phyloP scores from a whole-genome alignment of 2,329 filamentous ascomycete species.

The Hymenoscyphus albidus region DNA sequence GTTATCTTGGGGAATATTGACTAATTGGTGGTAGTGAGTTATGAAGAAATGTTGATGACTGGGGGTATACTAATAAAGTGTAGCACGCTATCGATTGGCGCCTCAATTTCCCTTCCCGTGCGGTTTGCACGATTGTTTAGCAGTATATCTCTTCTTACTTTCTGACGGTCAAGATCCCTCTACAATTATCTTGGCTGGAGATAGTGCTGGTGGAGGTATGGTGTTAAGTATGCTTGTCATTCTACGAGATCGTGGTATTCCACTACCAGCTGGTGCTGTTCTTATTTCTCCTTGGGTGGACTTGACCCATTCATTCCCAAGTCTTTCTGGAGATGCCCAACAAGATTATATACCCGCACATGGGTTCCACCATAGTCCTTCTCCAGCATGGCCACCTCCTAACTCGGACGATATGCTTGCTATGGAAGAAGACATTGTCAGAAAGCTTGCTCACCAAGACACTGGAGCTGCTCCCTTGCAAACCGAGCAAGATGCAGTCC shows the following conservation, averaged over 20 bases:
- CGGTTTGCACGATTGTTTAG: slow-evolving; percentile 82
- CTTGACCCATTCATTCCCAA: slow-evolving; percentile 91
- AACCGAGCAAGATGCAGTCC: slow-evolving; percentile 37
- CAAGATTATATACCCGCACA: slow-evolving; percentile 84
- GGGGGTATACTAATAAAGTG: slow-evolving; percentile 15
- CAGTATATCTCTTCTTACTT: slow-evolving; percentile 80
- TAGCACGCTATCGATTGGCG: slow-evolving; percentile 74
- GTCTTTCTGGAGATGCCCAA: slow-evolving; percentile 66
- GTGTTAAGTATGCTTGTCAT: slow-evolving; percentile 71
- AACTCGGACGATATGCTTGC: slow-evolving; percentile 67
- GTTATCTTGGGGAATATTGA: slow-evolving; percentile 8
- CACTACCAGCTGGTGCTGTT: slow-evolving; percentile 83
- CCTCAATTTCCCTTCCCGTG: slow-evolving; percentile 97
- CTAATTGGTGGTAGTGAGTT: slow-evolving; percentile 15
- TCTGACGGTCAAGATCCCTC: slow-evolving; percentile 65
- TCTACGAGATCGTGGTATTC: slow-evolving; percentile 76
- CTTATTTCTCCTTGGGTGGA: slow-evolving; percentile 96
- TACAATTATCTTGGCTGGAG: slow-evolving; percentile 83
- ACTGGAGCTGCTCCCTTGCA: slow-evolving; percentile 26
- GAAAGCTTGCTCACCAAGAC: slow-evolving; percentile 46
- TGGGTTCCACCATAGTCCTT: slow-evolving; percentile 89
- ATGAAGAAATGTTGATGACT: not conserved
- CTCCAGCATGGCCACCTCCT: slow-evolving; percentile 86
- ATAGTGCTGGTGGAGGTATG: slow-evolving; percentile 93
- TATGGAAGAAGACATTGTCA: slow-evolving; percentile 46